phyloP scores from a whole-genome alignment of 768 basidiomycete genomes.

The Macrolepiota fuliginosa region DNA sequence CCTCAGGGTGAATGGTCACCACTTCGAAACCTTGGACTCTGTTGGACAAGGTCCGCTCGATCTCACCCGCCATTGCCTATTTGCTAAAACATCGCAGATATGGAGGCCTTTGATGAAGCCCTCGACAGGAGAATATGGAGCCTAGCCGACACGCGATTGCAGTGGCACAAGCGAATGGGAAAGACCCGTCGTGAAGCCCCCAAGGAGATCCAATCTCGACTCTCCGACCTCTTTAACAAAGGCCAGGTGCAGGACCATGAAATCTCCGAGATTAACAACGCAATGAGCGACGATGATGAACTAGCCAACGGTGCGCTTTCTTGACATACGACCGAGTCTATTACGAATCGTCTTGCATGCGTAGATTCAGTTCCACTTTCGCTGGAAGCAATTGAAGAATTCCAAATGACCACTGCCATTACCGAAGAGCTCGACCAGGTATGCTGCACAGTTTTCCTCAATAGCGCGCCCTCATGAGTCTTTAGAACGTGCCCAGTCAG shows the following conservation, averaged over 20 bases:
- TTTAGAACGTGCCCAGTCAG: slow-evolving; percentile 8
- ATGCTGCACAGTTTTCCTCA: neutral
- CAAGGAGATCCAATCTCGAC: slow-evolving; percentile 39
- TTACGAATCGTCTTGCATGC: neutral
- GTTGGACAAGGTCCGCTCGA: slow-evolving; percentile 46
- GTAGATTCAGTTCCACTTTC: neutral
- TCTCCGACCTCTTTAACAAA: slow-evolving; percentile 29
- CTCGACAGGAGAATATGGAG: slow-evolving; percentile 84
- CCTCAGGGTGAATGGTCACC: slow-evolving; percentile 77
- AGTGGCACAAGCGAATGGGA: slow-evolving; percentile 73
- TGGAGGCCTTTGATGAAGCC: slow-evolving; percentile 83
- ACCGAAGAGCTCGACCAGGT: slow-evolving; percentile 17
- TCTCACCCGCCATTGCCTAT: neutral
- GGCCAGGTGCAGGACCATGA: slow-evolving; percentile 27
- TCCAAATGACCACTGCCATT: slow-evolving; percentile 13
- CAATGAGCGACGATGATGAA: slow-evolving; percentile 19
- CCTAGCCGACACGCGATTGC: slow-evolving; percentile 67
- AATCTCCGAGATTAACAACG: slow-evolving; percentile 15
- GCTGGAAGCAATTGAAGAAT: slow-evolving; percentile 9
- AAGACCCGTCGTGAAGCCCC: slow-evolving; percentile 66
- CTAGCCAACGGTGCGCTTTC: slow-evolving; percentile 23
- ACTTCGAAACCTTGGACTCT: slow-evolving; percentile 61
- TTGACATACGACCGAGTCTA: neutral
- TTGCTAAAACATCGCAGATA: slow-evolving; percentile 36
- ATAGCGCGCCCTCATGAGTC: neutral